Percentiles rank a stretch among this genome's conserved stretches.
Conservation (phyloP, 164 flowering plant genomes). For the Malania oleifera region DNA sequence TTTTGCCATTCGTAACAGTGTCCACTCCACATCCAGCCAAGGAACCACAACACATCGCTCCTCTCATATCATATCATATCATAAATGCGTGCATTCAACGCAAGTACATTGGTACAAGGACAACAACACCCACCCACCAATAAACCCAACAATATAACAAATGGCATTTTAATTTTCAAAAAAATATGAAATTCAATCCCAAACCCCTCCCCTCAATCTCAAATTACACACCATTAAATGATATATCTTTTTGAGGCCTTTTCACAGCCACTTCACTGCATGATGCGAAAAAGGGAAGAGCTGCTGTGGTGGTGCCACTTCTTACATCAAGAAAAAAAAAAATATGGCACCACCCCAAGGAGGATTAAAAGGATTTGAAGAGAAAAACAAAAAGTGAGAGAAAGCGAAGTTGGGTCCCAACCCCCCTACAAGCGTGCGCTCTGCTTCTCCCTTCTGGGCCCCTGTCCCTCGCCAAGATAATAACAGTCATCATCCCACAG, state of each 20-base stretch:
- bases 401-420: constrained; percentile 24
- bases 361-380: constrained; percentile 9
- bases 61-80: constrained; percentile 10
- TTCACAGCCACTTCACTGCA: constrained; percentile 5
- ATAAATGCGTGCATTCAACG: constrained; percentile 30
- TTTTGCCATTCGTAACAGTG: neutral
- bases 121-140: constrained; percentile 19
- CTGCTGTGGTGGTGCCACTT: constrained; percentile 9
- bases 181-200: too few species aligned
- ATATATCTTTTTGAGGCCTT: constrained; percentile 9
- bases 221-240: too few species aligned
- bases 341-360: constrained; percentile 7
- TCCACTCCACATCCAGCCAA: neutral
- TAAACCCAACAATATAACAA: too few species aligned
- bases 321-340: constrained; percentile 15
- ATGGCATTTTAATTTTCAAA: too few species aligned
- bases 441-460: constrained; percentile 5
- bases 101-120: constrained; percentile 19
- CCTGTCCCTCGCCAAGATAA: constrained; percentile 1
- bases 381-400: constrained; percentile 10
- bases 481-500: constrained; percentile 18
- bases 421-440: constrained; percentile 25
- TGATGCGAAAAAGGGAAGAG: neutral
- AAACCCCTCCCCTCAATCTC: too few species aligned
- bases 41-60: constrained; percentile 14